These are phyloP conservation scores for Fusarium clavum DNA, from an alignment of 2,329 filamentous ascomycete species.

Conservation along the genomic window DNA sequence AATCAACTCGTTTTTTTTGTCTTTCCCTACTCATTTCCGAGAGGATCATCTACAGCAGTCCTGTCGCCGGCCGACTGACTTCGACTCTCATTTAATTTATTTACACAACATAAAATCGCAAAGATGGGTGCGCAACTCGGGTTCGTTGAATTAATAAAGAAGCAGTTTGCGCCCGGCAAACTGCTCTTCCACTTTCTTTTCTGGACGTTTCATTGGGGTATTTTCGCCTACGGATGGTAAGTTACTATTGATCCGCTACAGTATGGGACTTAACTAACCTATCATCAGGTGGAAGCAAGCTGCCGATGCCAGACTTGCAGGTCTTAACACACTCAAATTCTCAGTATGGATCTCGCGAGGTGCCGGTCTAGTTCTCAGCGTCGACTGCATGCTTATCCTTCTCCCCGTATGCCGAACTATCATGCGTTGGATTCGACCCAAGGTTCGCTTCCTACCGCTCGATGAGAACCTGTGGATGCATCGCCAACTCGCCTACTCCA, in stretches of 20 bases:
- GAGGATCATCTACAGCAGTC: slow-evolving; percentile 20
- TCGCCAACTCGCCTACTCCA: slow-evolving; percentile 88
- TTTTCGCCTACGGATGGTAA: slow-evolving; percentile 91
- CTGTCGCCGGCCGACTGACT: slow-evolving; percentile 40
- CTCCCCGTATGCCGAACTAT: slow-evolving; percentile 95
- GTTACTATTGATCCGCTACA: slow-evolving; percentile 45
- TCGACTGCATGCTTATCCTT: slow-evolving; percentile 89
- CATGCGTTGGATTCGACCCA: slow-evolving; percentile 85
- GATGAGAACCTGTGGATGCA: slow-evolving; percentile 99
- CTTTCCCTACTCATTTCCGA: not conserved
- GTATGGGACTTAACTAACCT: not conserved
- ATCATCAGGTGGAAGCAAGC: slow-evolving; percentile 80
- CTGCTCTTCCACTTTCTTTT: slow-evolving; percentile 84
- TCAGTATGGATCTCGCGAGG: slow-evolving; percentile 98
- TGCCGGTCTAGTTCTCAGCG: slow-evolving; percentile 84
- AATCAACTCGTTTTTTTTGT: slow-evolving; percentile 10
- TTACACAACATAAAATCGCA: slow-evolving; percentile 31
- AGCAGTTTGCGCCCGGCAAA: slow-evolving; percentile 77
- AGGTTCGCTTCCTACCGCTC: slow-evolving; percentile 88
- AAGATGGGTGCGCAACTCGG: slow-evolving; percentile 57
- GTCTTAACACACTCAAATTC: slow-evolving; percentile 82
- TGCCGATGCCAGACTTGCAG: slow-evolving; percentile 73
- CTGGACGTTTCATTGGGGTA: slow-evolving; percentile 79
- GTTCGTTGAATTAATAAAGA: slow-evolving; percentile 61
- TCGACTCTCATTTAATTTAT: slow-evolving; percentile 20